Evolutionary conservation across 2,329 filamentous ascomycete genomes (phyloP).

Genomic region (Botrytis fragariae): DNA sequence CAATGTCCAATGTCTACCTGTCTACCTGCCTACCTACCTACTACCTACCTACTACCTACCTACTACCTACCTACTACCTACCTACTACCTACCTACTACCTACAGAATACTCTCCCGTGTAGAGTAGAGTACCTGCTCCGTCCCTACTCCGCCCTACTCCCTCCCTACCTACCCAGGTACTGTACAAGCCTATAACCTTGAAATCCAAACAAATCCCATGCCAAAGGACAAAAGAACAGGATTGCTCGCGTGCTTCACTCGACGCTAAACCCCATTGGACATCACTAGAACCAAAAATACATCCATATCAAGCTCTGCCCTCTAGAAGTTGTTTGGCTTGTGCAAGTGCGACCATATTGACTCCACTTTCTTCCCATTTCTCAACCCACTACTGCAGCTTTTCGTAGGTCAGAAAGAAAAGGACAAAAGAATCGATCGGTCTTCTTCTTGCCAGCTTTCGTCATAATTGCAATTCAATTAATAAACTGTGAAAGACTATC

Average conservation of each 20-base stretch:
- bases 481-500: not conserved
- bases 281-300: not conserved
- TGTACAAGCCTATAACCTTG: not conserved
- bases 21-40: no score
- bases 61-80: no score
- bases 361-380: not conserved
- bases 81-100: no score
- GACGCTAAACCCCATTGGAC: not conserved
- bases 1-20: no score
- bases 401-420: not conserved
- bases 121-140: not conserved
- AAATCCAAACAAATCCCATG: not conserved
- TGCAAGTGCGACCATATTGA: conserved; percentile 8
- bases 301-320: not conserved
- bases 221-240: not conserved
- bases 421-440: not conserved
- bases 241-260: not conserved
- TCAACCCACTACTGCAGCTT: conserved; percentile 5
- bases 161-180: not conserved
- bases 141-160: not conserved
- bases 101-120: not conserved
- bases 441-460: conserved; percentile 8
- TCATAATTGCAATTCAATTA: conserved; percentile 10
- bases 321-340: not conserved
- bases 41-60: no score